Evolutionary conservation across 2,329 filamentous ascomycete species (phyloP).

Genomic region (Ceratocystis cubensis): DNA sequence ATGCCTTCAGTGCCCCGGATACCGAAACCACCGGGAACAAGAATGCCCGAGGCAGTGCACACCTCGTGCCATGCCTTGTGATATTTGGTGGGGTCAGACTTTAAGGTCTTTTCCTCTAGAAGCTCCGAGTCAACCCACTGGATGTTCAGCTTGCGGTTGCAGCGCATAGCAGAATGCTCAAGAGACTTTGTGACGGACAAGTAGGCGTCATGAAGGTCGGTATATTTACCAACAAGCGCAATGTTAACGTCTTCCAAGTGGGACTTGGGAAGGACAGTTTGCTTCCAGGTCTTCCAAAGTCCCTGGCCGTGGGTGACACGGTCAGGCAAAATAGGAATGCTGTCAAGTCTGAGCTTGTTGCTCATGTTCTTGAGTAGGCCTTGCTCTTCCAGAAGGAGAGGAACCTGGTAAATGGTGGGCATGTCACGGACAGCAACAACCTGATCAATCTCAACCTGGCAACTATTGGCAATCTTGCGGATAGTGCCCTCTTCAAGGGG

Average conservation of each 20-base stretch:
- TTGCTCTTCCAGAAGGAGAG: constrained; percentile 78
- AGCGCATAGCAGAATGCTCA: constrained; percentile 84
- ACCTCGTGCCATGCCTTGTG: constrained; percentile 78
- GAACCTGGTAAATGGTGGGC: constrained; percentile 84
- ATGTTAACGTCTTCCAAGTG: constrained; percentile 61
- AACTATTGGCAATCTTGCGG: constrained; percentile 78
- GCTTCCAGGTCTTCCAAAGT: constrained; percentile 72
- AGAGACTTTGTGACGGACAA: constrained; percentile 73
- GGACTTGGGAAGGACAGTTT: constrained; percentile 53
- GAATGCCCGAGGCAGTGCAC: constrained; percentile 53
- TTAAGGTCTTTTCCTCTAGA: constrained; percentile 55
- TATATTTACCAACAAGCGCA: constrained; percentile 87
- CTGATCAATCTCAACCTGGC: constrained; percentile 73
- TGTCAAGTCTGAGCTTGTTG: constrained; percentile 51
- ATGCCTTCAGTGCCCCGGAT: constrained; percentile 75
- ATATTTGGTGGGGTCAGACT: constrained; percentile 55
- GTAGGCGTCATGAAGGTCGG: constrained; percentile 72
- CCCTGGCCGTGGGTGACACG: constrained; percentile 49
- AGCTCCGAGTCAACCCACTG: constrained; percentile 76
- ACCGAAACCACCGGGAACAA: constrained; percentile 67
- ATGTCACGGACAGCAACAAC: constrained; percentile 86
- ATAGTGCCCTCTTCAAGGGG: constrained; percentile 62
- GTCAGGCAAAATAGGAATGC: constrained; percentile 38
- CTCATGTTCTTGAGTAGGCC: constrained; percentile 57
- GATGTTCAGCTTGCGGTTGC: constrained; percentile 64